These are phyloP conservation scores for Nannizzia gypsea DNA, from an alignment of 2,329 filamentous ascomycete genomes.

Conservation along the genomic window DNA sequence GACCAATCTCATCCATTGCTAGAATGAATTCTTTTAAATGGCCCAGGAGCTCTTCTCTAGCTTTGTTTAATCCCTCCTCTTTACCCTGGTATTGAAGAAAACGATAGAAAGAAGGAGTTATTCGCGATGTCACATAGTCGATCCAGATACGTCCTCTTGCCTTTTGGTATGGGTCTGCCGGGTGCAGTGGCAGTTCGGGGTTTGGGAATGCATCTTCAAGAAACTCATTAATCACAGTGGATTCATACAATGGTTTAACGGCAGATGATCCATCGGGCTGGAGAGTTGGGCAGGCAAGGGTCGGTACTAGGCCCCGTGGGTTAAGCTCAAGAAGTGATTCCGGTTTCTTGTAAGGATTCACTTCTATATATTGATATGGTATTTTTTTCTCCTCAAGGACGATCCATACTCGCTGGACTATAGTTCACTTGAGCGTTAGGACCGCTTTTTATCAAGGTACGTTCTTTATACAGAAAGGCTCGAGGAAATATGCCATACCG, in stretches of 20 bases:
- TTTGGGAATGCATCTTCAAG: conserved; percentile 57
- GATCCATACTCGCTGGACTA: conserved; percentile 59
- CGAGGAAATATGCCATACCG: conserved; percentile 17
- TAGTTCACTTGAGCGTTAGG: conserved; percentile 8
- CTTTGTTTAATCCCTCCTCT: conserved; percentile 29
- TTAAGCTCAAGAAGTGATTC: conserved; percentile 58
- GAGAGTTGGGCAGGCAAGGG: conserved; percentile 35
- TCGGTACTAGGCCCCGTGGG: conserved; percentile 63
- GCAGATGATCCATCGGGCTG: conserved; percentile 17
- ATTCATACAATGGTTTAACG: conserved; percentile 57
- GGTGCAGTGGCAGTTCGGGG: conserved; percentile 43
- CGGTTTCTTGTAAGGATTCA: conserved; percentile 67
- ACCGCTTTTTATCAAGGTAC: not conserved
- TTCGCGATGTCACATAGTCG: conserved; percentile 55
- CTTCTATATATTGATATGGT: conserved; percentile 62
- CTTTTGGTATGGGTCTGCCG: conserved; percentile 50
- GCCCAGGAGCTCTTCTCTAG: conserved; percentile 46
- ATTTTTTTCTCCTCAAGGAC: conserved; percentile 61
- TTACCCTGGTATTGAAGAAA: conserved; percentile 39
- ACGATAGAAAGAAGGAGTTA: conserved; percentile 59
- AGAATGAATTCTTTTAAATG: conserved; percentile 49
- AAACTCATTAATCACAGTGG: conserved; percentile 61
- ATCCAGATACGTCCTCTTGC: conserved; percentile 61
- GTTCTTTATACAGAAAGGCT: not conserved
- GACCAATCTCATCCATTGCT: conserved; percentile 51